Conservation (phyloP, 495 filamentous ascomycete species). For the Ascodesmis nigricans region DNA sequence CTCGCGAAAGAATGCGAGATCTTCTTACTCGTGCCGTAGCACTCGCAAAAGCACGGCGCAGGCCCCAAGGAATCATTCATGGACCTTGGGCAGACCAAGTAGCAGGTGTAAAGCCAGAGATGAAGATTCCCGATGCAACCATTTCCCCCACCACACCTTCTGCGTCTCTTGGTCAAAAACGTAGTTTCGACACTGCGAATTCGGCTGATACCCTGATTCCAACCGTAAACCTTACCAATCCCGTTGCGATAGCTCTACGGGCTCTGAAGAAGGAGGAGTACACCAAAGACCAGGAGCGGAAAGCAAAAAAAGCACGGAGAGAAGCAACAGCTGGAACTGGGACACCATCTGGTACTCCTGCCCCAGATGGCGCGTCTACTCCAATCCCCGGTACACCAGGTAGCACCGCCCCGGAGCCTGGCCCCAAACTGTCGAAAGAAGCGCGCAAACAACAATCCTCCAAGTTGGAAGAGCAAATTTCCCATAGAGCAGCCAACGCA, state of each 20-base stretch:
- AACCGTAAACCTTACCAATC: constrained; percentile 17
- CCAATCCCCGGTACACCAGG: constrained; percentile 8
- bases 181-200: too few species aligned
- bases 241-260: constrained; percentile 16
- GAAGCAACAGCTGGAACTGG: constrained; percentile 6
- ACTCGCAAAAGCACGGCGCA: constrained; percentile 15
- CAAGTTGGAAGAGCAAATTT: constrained; percentile 30
- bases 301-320: constrained; percentile 16
- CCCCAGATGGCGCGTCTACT: constrained; percentile 8
- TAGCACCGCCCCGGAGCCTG: constrained; percentile 11
- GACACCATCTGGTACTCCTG: constrained; percentile 5
- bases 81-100: constrained; percentile 21
- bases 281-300: constrained; percentile 14
- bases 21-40: constrained; percentile 16
- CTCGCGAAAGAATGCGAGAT: constrained; percentile 14
- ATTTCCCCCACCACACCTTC: constrained; percentile 16
- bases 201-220: constrained; percentile 8
- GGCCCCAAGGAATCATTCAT: constrained; percentile 16
- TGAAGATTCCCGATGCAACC: constrained; percentile 8
- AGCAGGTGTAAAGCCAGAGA: constrained; percentile 12
- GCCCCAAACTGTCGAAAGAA: constrained; percentile 28
- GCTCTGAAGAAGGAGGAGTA: constrained; percentile 18
- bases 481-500: constrained; percentile 32
- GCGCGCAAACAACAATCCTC: constrained; percentile 33
- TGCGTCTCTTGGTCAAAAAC: too few species aligned